Evolutionary conservation across 1,139 yeast genomes (phyloP).

Genomic region (Hansenula lynferdii): DNA sequence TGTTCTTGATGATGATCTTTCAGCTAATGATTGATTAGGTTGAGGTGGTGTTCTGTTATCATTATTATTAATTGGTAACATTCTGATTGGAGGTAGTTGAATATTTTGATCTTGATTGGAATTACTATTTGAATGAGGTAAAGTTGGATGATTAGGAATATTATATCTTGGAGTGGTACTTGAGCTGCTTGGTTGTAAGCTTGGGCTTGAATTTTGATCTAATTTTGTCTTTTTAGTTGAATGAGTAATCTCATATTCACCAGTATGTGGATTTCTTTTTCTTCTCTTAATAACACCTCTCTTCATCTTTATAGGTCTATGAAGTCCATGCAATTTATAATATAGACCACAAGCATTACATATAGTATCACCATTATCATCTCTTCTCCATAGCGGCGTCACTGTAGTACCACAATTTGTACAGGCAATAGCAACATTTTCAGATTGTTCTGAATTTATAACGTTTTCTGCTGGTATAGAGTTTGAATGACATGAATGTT

Average conservation of each 20-base stretch:
- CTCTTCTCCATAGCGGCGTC: constrained; percentile 85
- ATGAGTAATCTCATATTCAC: constrained; percentile 1
- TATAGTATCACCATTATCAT: constrained; percentile 73
- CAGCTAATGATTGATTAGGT: neutral
- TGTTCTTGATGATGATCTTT: neutral
- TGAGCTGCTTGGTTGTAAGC: too few species aligned
- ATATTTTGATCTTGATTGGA: constrained; percentile 7
- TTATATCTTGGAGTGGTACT: neutral
- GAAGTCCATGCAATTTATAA: constrained; percentile 69
- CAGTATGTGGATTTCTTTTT: constrained; percentile 34
- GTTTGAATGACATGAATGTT: neutral
- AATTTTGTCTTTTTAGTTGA: neutral
- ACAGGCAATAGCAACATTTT: constrained; percentile 64
- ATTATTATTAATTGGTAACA: constrained; percentile 12
- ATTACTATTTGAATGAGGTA: neutral
- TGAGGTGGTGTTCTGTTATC: neutral
- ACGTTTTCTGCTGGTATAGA: constrained; percentile 12
- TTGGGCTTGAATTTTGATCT: neutral
- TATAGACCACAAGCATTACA: constrained; percentile 89
- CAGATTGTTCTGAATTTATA: constrained; percentile 24
- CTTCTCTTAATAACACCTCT: constrained; percentile 71
- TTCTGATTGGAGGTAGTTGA: constrained; percentile 20
- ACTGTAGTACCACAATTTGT: constrained; percentile 80
- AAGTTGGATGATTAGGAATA: neutral
- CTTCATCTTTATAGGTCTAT: constrained; percentile 75